These are phyloP conservation scores for Stromatinia cepivora DNA, from an alignment of 2,329 filamentous ascomycete species.

Conservation along the genomic window DNA sequence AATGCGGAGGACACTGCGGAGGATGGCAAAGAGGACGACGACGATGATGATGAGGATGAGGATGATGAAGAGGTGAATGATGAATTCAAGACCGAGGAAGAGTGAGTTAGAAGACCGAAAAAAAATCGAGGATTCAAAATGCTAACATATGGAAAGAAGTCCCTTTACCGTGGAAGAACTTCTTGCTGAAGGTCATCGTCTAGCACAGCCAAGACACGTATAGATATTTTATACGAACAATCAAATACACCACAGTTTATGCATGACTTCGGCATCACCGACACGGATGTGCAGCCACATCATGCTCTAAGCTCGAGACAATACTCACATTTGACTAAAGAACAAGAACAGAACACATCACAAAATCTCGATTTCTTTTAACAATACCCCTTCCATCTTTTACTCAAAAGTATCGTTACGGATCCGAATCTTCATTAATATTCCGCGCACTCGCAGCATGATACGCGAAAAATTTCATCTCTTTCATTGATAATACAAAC, in stretches of 20 bases:
- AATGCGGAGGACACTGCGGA: slow-evolving; percentile 76
- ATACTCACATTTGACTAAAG: neutral
- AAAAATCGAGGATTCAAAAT: no score
- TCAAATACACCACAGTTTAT: neutral
- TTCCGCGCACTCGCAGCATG: neutral
- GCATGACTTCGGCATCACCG: neutral
- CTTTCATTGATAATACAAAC: neutral
- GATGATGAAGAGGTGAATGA: slow-evolving; percentile 51
- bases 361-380: neutral
- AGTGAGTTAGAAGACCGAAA: neutral
- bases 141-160: neutral
- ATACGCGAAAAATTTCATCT: neutral
- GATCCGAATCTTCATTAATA: neutral
- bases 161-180: neutral
- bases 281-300: neutral
- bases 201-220: neutral
- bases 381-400: no score
- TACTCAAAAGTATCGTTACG: neutral
- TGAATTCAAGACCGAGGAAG: neutral
- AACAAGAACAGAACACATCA: no score
- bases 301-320: no score
- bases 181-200: neutral
- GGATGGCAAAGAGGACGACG: neutral
- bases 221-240: neutral
- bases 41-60: slow-evolving; percentile 43